Evolutionary conservation across 495 filamentous ascomycete species (phyloP).

Genomic region (Hyaloscypha hepaticicola): DNA sequence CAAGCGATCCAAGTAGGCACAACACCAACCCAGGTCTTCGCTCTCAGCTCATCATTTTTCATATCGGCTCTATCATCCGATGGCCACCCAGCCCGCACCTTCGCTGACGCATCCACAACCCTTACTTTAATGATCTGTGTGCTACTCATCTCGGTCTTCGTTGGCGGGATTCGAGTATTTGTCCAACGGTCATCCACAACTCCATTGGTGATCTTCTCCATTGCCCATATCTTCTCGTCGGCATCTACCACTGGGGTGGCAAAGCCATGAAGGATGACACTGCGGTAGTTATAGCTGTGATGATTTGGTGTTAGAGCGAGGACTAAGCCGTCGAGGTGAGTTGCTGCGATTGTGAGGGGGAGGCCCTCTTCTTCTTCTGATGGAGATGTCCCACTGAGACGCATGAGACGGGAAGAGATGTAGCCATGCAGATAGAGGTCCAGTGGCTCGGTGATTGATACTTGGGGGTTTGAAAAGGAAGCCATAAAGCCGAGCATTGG

Average conservation of each 20-base stretch:
- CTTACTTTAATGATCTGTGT: constrained; percentile 73
- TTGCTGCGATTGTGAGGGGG: constrained; percentile 65
- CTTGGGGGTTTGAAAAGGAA: constrained; percentile 59
- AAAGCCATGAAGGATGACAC: constrained; percentile 74
- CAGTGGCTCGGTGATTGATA: constrained; percentile 51
- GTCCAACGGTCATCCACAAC: constrained; percentile 69
- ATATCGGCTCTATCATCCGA: constrained; percentile 70
- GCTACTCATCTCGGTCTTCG: constrained; percentile 69
- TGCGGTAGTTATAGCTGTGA: constrained; percentile 90
- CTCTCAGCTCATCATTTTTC: constrained; percentile 57
- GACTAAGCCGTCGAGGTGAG: constrained; percentile 59
- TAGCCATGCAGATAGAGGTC: constrained; percentile 91
- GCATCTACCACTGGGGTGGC: constrained; percentile 63
- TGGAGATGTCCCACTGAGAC: constrained; percentile 29
- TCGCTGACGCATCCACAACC: constrained; percentile 72
- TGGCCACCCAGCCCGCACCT: constrained; percentile 68
- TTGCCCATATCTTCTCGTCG: constrained; percentile 78
- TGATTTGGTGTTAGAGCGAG: constrained; percentile 67
- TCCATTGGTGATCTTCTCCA: constrained; percentile 77
- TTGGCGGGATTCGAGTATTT: constrained; percentile 67
- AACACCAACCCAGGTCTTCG: constrained; percentile 78
- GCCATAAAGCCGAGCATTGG: constrained; percentile 84
- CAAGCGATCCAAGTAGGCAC: constrained; percentile 67
- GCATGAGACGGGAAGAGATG: constrained; percentile 76
- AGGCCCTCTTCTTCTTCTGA: constrained; percentile 39